Evolutionary conservation across 192 early-diverging fungal genomes (phyloP), one percentile per base, ranked within the genome.

Genomic region (Physocladia obscura): DNA sequence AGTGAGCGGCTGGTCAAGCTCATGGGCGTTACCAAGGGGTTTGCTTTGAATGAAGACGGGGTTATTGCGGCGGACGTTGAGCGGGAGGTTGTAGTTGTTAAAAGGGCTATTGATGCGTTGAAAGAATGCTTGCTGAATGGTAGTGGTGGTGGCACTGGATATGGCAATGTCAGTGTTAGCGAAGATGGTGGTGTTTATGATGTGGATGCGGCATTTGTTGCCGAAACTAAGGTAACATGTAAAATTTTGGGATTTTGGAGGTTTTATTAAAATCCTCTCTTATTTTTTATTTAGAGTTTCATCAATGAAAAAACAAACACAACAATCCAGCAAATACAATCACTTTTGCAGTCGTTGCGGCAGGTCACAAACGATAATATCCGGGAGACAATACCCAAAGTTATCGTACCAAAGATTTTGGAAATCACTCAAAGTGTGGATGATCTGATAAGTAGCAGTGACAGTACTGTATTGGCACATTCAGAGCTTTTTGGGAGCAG

Each of bases 241-340:
- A n/a, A n/a, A n/a, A n/a, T n/a, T n/a, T n/a, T n/a, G n/a, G n/a
- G n/a, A n/a, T n/a, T n/a, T n/a, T n/a, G n/a, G n/a, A n/a, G n/a
- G n/a, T n/a, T n/a, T n/a, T n/a, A n/a, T n/a, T n/a, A n/a, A n/a
- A n/a, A n/a, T n/a, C n/a, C n/a, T n/a, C n/a, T n/a, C n/a, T n/a
- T 8, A 22, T 15, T 54, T 6, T 8, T 27, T 54, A 6, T 27
- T 6, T 24, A 54, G 15, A 27, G 6, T 54, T 35, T 4, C 8
- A 52, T 65, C 26, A 26, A 68, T 34, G 40, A 34, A 8, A 40
- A 68, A 68, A 68, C 65, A 22, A 38, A 40, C 47, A 27, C 26
- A 29, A 57, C 35, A 4, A 49, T 68, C 37, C 35, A 54, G 22
- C 8, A 24, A 1, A 56, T 68, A n/a, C 65, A 68, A 56, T 15